These are phyloP conservation scores for Nemania abortiva DNA, from an alignment of 2,329 filamentous ascomycete species.

Conservation along the genomic window DNA sequence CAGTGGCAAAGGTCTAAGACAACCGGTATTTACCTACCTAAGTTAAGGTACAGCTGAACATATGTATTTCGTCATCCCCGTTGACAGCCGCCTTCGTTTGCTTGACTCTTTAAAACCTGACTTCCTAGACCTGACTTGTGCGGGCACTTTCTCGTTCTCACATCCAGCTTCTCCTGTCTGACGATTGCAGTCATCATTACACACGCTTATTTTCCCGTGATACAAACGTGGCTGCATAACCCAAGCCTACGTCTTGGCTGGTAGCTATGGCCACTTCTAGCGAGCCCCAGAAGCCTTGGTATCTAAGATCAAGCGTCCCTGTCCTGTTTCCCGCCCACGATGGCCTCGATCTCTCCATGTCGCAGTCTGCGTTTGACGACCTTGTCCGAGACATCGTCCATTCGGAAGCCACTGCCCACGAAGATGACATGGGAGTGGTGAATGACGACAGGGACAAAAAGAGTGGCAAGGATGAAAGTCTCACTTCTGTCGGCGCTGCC, in stretches of 20 bases:
- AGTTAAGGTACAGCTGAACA: no score
- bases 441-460: neutral
- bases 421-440: conserved; percentile 1
- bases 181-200: neutral
- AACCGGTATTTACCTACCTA: no score
- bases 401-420: neutral
- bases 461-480: conserved; percentile 5
- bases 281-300: conserved; percentile 36
- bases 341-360: conserved; percentile 31
- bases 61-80: neutral
- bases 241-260: neutral
- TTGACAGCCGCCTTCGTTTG: neutral
- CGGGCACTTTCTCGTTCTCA: neutral
- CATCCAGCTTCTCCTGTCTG: neutral
- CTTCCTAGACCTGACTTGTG: neutral
- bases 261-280: conserved; percentile 24
- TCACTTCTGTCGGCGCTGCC: conserved; percentile 5
- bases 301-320: conserved; percentile 32
- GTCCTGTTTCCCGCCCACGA: conserved; percentile 32
- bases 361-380: conserved; percentile 30
- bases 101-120: neutral
- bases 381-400: conserved; percentile 26
- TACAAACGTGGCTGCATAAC: neutral
- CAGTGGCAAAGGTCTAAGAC: no score
- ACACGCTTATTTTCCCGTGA: neutral